Evolutionary conservation across 176 grass and related monocot genomes (phyloP).

Genomic region (Areca catechu): DNA sequence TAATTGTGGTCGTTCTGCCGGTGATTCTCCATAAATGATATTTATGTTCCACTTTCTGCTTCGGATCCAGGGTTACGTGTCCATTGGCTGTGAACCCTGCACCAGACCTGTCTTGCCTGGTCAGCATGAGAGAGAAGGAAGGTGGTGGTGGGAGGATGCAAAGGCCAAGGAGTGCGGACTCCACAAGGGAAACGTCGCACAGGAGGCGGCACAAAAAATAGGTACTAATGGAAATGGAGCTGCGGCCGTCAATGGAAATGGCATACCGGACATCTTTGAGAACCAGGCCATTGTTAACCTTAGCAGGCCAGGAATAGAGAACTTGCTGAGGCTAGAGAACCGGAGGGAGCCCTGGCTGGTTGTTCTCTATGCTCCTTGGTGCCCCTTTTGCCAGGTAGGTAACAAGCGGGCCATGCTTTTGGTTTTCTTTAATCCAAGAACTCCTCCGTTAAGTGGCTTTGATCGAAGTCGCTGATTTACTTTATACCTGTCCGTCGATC

Average conservation of each 20-base stretch:
- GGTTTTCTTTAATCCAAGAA: too few relatives aligned
- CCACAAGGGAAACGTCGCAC: slow-evolving; percentile 83
- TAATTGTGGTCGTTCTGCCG: too few relatives aligned
- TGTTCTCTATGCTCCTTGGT: slow-evolving; percentile 82
- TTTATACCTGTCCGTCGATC: background rate
- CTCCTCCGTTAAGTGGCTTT: too few relatives aligned
- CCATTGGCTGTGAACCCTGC: slow-evolving; percentile 95
- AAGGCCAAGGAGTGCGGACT: slow-evolving; percentile 96
- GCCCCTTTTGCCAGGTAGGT: slow-evolving; percentile 61
- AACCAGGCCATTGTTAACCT: slow-evolving; percentile 54
- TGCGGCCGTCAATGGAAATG: background rate
- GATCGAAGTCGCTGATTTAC: too few relatives aligned
- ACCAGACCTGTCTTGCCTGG: slow-evolving; percentile 83
- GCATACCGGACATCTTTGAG: slow-evolving; percentile 63
- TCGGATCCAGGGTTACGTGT: slow-evolving; percentile 55
- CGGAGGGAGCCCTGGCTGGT: slow-evolving; percentile 64
- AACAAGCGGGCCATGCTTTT: too few relatives aligned
- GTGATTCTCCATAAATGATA: too few relatives aligned
- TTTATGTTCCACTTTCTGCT: too few relatives aligned
- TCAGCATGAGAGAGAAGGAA: slow-evolving; percentile 87
- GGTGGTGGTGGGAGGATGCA: slow-evolving; percentile 99
- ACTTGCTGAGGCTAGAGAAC: slow-evolving; percentile 55
- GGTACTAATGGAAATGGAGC: slow-evolving; percentile 43
- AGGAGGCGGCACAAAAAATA: slow-evolving; percentile 22
- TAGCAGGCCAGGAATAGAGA: slow-evolving; percentile 50